phyloP scores from a whole-genome alignment of 768 basidiomycete genomes.

The Glaciozyma antarctica region DNA sequence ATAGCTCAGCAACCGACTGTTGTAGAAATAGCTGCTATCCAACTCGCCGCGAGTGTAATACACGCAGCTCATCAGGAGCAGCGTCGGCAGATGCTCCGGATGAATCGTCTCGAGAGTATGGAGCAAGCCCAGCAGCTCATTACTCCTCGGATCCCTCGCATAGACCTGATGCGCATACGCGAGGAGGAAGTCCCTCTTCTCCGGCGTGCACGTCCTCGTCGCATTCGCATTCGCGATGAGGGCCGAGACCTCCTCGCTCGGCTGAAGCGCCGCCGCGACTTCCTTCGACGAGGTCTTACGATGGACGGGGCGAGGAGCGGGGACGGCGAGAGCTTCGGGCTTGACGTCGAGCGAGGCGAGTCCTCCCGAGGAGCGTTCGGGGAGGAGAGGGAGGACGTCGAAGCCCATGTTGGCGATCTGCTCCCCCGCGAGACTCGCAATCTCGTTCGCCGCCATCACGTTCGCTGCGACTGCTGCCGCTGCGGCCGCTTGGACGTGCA shows the following conservation, averaged over 20 bases:
- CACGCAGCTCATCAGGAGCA: conserved; percentile 42
- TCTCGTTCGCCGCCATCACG: conserved; percentile 30
- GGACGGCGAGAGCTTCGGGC: background rate
- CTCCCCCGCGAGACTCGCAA: conserved; percentile 18
- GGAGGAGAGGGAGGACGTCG: background rate
- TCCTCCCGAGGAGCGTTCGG: background rate
- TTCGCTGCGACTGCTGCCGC: conserved; percentile 31
- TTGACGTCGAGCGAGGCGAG: background rate
- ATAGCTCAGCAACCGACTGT: conserved; percentile 28
- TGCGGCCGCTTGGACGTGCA: conserved; percentile 30
- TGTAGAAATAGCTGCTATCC: conserved; percentile 36
- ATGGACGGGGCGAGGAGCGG: background rate
- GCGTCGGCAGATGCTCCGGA: conserved; percentile 39
- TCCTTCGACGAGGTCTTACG: background rate
- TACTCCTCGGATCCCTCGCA: conserved; percentile 10
- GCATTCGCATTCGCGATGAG: background rate
- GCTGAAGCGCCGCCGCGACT: no score
- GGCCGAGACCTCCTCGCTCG: no score
- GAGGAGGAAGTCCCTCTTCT: conserved; percentile 29
- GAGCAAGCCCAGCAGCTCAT: conserved; percentile 39
- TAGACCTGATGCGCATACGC: conserved; percentile 29
- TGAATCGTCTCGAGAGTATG: conserved; percentile 38
- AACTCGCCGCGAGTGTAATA: conserved; percentile 40
- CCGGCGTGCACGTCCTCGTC: conserved; percentile 7
- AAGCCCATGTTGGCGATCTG: conserved; percentile 7